phyloP scores from a whole-genome alignment of 1,284 basidiomycete species.

The Caloboletus firmus region DNA sequence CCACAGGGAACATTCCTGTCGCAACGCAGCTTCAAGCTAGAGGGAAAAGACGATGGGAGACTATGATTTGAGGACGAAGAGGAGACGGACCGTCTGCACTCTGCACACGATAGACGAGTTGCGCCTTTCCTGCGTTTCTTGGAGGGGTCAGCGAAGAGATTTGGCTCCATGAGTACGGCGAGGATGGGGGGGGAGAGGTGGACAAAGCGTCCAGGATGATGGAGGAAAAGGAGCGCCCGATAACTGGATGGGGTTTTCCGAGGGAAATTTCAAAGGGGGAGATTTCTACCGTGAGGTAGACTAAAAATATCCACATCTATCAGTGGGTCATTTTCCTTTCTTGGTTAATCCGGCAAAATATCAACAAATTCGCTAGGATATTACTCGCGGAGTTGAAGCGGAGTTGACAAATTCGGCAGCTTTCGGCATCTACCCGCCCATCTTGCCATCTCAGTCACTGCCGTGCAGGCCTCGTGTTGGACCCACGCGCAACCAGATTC shows the following conservation, averaged over 20 bases:
- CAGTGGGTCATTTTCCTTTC: slow-evolving; percentile 17
- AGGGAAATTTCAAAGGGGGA: slow-evolving; percentile 11
- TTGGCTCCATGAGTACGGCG: slow-evolving; percentile 34
- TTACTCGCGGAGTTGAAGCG: slow-evolving; percentile 32
- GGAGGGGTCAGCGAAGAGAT: slow-evolving; percentile 38
- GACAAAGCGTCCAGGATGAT: slow-evolving; percentile 18
- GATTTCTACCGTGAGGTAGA: slow-evolving; percentile 19
- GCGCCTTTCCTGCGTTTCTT: slow-evolving; percentile 77
- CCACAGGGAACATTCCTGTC: slow-evolving; percentile 53
- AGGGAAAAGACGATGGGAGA: background rate
- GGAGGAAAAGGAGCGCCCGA: slow-evolving; percentile 16
- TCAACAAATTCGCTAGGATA: too few species aligned
- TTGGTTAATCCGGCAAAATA: slow-evolving; percentile 19
- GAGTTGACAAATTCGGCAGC: slow-evolving; percentile 5
- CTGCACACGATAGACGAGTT: slow-evolving; percentile 72
- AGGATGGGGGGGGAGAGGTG: slow-evolving; percentile 42
- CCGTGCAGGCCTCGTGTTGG: slow-evolving; percentile 18
- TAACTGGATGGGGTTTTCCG: slow-evolving; percentile 19
- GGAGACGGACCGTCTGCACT: slow-evolving; percentile 59
- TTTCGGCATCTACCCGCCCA: slow-evolving; percentile 15
- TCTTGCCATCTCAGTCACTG: slow-evolving; percentile 8
- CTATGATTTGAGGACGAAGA: background rate
- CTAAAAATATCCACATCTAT: slow-evolving; percentile 22
- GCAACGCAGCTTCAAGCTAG: slow-evolving; percentile 71
- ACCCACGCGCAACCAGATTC: slow-evolving; percentile 1